Conservation (phyloP, 805 yeast genomes). For the Isabelozyma pseudorhagii region DNA sequence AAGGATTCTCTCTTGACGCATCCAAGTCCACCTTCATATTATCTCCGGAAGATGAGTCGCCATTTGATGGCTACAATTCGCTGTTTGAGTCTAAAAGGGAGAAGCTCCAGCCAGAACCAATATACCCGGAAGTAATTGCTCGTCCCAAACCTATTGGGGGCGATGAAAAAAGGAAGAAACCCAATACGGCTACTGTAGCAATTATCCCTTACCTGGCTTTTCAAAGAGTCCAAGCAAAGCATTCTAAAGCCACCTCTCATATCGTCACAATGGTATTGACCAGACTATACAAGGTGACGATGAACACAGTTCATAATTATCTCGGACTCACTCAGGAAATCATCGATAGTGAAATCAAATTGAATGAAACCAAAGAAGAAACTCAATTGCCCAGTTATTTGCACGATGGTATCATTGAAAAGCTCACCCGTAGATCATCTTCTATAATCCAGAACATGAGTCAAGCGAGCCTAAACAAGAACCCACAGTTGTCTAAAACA, state of each 20-base stretch:
- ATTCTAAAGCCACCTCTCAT: conserved; percentile 88
- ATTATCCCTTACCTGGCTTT: conserved; percentile 88
- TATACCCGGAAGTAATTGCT: conserved; percentile 54
- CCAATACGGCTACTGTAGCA: conserved; percentile 71
- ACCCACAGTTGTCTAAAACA: conserved; percentile 2
- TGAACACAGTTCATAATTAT: conserved; percentile 85
- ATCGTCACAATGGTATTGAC: conserved; percentile 91
- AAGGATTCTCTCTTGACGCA: not conserved
- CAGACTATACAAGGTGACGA: conserved; percentile 83
- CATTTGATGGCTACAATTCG: not conserved
- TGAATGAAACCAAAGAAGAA: conserved; percentile 46
- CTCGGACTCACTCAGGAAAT: conserved; percentile 82
- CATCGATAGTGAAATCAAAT: conserved; percentile 65
- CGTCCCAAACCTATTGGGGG: conserved; percentile 46
- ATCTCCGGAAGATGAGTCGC: not conserved
- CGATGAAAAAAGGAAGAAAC: not conserved
- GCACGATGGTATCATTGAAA: conserved; percentile 52
- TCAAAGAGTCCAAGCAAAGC: conserved; percentile 62
- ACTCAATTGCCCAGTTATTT: conserved; percentile 58
- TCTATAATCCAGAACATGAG: not conserved
- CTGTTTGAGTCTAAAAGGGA: not conserved
- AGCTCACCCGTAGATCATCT: conserved; percentile 16
- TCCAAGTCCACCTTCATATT: not conserved
- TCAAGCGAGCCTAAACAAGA: conserved; percentile 11
- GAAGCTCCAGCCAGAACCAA: not conserved